Evolutionary conservation across 352 stramenopile genomes (phyloP), one percentile per base, ranked within the genome.

Genomic region (Aphanomyces astaci): DNA sequence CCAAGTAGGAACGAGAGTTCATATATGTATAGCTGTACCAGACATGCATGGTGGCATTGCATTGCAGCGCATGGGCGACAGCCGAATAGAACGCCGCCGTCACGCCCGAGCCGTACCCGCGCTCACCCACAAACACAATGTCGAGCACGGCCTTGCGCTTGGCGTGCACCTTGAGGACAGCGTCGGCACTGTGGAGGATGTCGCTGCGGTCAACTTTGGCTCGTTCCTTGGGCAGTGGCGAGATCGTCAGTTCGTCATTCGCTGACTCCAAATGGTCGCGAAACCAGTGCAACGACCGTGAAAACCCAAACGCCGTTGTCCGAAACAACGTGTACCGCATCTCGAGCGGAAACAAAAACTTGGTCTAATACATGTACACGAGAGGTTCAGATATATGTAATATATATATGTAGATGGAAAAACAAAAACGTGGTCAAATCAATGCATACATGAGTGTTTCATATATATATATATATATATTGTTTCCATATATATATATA

Each of bases 81-180:
- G 85, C 84, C 25, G 86, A 94, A 68, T 93, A 94, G 59, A 94
- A 94, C 10, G 83, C 82, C 9, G 86, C 86, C 1, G 86, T 94
- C 24, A 94, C 86, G 11, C 86, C 86, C 3, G 86, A 91, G 2
- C 86, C 86, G 64, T 93, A 94, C 10, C 86, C 86, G 51, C 90
- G 90, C 73, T 94, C 86, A 11, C 86, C 86, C 27, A 86, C 76
- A 76, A 94, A 94, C 0, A 93, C 81, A 48, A 94, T 82, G 71
- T 94, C 86, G 32, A 94, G 63, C 22, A 94, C 84, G 28, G 84
- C 83, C 70, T 88, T 89, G 3, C 84, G 83, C 71, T 92, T 93
- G 3, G 74, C 81, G 31, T 94, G 84, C 79, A 92, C 88, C 71
- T 92, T 90, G 82, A 94, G 91, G 4, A 92, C 78, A 2, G 78